A percentile compares a stretch with the other conserved stretches of the same genome.
Evolutionary conservation across 2,329 filamentous ascomycete genomes (phyloP).

Genomic region (Bipolaris victoriae): DNA sequence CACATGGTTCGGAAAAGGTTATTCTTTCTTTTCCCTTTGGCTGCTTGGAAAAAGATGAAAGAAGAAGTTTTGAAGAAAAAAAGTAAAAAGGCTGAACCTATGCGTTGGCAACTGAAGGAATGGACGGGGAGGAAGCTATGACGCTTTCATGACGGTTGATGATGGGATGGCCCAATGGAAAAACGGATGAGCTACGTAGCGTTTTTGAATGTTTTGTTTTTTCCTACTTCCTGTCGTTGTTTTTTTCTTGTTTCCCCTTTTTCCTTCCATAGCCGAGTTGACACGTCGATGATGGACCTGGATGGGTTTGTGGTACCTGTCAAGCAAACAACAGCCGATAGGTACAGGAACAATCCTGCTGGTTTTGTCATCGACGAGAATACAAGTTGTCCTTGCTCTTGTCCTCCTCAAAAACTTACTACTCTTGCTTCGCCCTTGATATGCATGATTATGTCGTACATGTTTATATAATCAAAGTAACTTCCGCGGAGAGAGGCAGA

Average conservation of each 20-base stretch:
- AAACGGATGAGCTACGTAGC: slow-evolving; percentile 20
- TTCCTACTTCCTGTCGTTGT: not conserved
- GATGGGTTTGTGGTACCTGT: not conserved
- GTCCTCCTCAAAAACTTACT: not conserved
- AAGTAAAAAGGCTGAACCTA: slow-evolving; percentile 16
- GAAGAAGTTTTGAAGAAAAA: slow-evolving; percentile 2
- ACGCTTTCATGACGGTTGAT: slow-evolving; percentile 21
- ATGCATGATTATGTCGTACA: no score
- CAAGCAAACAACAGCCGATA: not conserved
- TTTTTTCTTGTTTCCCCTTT: not conserved
- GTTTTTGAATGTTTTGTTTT: slow-evolving; percentile 13
- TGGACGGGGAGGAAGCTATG: slow-evolving; percentile 12
- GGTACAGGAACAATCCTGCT: not conserved
- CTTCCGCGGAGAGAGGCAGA: no score
- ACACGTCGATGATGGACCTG: not conserved
- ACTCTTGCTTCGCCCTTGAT: not conserved
- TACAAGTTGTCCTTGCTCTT: not conserved
- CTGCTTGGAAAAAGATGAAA: not conserved
- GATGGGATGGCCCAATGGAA: slow-evolving; percentile 13
- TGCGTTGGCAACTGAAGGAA: slow-evolving; percentile 14
- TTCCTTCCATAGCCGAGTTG: slow-evolving; percentile 1
- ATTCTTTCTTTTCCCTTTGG: slow-evolving; percentile 12
- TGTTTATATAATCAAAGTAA: no score
- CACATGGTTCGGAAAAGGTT: slow-evolving; percentile 7
- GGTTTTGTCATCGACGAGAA: not conserved